A percentile compares a stretch with the other conserved stretches of the same genome.
Evolutionary conservation across 305 asterid genomes (phyloP).

Genomic region (Stenogyne calaminthoides): DNA sequence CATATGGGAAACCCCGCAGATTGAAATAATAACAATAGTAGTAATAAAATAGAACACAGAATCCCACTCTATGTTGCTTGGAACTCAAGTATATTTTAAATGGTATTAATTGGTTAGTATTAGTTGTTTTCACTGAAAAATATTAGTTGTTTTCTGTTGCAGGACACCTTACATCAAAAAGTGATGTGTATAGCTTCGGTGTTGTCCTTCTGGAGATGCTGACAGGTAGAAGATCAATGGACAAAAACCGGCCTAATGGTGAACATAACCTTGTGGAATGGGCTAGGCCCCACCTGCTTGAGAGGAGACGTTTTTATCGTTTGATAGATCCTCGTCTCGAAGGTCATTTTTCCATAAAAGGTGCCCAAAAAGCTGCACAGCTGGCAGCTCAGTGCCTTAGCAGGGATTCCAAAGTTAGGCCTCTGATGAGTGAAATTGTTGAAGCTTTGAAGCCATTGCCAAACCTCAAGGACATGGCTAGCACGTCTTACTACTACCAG

Average conservation of each 20-base stretch:
- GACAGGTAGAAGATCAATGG: conserved; percentile 97
- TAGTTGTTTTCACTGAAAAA: no score
- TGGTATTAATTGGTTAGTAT: no score
- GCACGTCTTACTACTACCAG: conserved; percentile 87
- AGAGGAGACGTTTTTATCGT: conserved; percentile 77
- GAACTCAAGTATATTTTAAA: no score
- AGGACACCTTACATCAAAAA: conserved; percentile 98
- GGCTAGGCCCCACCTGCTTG: conserved; percentile 89
- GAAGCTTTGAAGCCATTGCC: conserved; percentile 94
- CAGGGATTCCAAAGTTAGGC: conserved; percentile 82
- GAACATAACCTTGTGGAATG: conserved; percentile 97
- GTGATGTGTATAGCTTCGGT: conserved; percentile 96
- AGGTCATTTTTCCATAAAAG: conserved; percentile 88
- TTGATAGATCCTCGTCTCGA: conserved; percentile 91
- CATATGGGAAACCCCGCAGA: not conserved
- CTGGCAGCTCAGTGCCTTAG: conserved; percentile 88
- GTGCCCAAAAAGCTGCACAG: conserved; percentile 96
- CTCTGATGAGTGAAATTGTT: conserved; percentile 88
- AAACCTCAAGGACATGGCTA: conserved; percentile 93
- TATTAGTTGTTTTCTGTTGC: conserved; percentile 17
- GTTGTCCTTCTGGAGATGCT: conserved; percentile 95
- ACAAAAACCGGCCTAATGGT: conserved; percentile 88
- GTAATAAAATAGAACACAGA: no score
- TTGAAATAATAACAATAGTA: no score
- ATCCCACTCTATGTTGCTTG: no score